Conservation (phyloP, 495 filamentous ascomycete genomes). For the Glonium stellatum region DNA sequence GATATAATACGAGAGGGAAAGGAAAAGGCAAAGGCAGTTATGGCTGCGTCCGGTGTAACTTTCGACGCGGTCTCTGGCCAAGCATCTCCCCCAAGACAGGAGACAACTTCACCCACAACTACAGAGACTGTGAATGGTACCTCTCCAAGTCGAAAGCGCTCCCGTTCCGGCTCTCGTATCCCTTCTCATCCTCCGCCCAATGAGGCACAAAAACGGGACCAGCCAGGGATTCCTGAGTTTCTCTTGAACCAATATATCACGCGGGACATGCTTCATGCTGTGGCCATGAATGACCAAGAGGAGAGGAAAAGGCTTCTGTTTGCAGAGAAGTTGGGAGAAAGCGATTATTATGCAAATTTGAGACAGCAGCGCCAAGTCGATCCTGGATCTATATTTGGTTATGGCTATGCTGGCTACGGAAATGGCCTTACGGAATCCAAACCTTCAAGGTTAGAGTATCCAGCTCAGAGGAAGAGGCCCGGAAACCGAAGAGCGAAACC, state of each 20-base stretch:
- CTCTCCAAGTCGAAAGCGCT: constrained; percentile 49
- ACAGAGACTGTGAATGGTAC: constrained; percentile 37
- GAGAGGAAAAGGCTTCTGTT: constrained; percentile 30
- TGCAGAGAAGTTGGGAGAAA: constrained; percentile 45
- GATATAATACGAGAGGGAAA: constrained; percentile 50
- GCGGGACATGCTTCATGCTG: constrained; percentile 65
- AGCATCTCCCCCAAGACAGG: neutral
- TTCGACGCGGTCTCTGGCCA: constrained; percentile 24
- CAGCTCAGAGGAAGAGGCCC: constrained; percentile 59
- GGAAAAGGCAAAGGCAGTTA: constrained; percentile 51
- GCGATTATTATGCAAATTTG: constrained; percentile 45
- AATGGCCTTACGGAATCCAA: constrained; percentile 70
- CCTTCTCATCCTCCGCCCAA: constrained; percentile 31
- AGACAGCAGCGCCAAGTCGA: constrained; percentile 46
- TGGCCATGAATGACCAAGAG: constrained; percentile 47
- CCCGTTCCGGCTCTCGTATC: constrained; percentile 50
- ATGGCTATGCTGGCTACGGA: constrained; percentile 83
- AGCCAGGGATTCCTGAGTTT: constrained; percentile 41
- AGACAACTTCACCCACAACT: constrained; percentile 11
- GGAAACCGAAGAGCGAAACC: constrained; percentile 66
- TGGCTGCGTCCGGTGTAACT: constrained; percentile 45
- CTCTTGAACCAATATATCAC: constrained; percentile 69
- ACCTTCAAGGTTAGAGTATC: constrained; percentile 60
- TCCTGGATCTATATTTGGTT: constrained; percentile 61
- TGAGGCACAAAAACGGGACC: constrained; percentile 34